Base-by-base conservation (phyloP, 1,139 yeast species). In the Diutina rugosa region DNA sequence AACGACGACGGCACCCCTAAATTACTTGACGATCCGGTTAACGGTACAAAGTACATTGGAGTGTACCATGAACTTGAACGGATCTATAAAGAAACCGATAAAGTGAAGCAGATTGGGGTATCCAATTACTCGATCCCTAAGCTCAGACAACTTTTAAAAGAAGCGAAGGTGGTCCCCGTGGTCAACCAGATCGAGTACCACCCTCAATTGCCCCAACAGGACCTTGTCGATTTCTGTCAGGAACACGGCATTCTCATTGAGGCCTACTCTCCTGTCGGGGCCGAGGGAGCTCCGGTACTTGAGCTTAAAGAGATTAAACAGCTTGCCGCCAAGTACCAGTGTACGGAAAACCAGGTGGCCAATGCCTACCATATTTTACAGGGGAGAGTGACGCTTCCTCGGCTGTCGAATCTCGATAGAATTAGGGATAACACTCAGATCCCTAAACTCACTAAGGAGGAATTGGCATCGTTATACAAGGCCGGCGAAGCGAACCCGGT, bases 1-100 rank as follows among this genome's bases (percentile, higher is more conserved):
- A 75, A 73, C 59, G 65, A 66, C 1, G 63, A 74, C 45, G 85
- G 83, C 0, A 70, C 72, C 14, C 63, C 78, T 16, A 59, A 67
- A 2, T 72, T 72, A 59, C 83, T 72, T 58, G 74, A 70, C 59
- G 77, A 74, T 55, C 77, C 77, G 6, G 72, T 64, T 1, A 62
- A 62, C 4, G 78, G 78, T 0, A 64, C 65, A 14, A 70, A 70
- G 51, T 81, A 67, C 62, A 67, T 80, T 46, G 75, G 73, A 7
- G 79, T 81, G 12, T 82, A 80, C 64, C 71, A 75, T 59, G 70
- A 68, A 41, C 59, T 82, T 57, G 81, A 80, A 60, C 71, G 74
- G n/a, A 69, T 80, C 55, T 64, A 68, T 54, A 64, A 63, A 4
- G 63, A 64, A 10, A 69, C 74, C 9, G 59, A 60, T 8, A 73